Base-by-base conservation (phyloP, 75 land plant species). In the Pinus taeda region DNA sequence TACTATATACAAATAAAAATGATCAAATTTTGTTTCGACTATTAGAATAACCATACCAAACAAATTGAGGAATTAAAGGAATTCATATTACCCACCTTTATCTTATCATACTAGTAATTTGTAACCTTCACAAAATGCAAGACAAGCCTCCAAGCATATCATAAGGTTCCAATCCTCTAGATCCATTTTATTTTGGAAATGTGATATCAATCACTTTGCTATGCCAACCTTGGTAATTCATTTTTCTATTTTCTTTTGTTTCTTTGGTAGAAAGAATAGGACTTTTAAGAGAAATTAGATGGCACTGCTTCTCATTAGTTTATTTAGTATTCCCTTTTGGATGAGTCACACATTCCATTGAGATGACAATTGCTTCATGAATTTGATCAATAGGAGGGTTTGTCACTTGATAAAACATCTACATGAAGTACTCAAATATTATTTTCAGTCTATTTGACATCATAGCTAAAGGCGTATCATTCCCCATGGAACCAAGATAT, bases 401-500 rank as follows among this genome's bases (percentile, higher is more conserved):
- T 26, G 96, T 97, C 11, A 96, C 98, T 71, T 97, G 99, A 69
- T 98, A 98, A 88, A 97, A 95, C 99, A 97, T 95, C 80, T 97
- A 94, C 78, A 95, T 97, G 79, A 97, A 97, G 67, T 95, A 97
- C 71, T 94, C 95, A 80, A 97, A 97, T 11, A 86, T 85, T 73
- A 95, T 87, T 73, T 95, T 97, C 58, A 94, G 91, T 71, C 96
- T 81, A 70, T 86, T 77, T 7, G 99, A 92, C 96, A 97, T 95
- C 20, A 97, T 93, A 78, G 98, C 96, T 75, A 97, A 80, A 98
- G 98, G 75, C 1, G 98, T 66, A 76, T 97, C 99, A 86, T 97
- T 97, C 30, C 99, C 99, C 99, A 97, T 97, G 1, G 98, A 97
- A 73, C 99, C 99, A 81, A 97, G 95, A 26, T 98, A 92, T 77